These are phyloP conservation scores for Termitomyces sp. DNA, from an alignment of 768 basidiomycete genomes.

Conservation along the genomic window DNA sequence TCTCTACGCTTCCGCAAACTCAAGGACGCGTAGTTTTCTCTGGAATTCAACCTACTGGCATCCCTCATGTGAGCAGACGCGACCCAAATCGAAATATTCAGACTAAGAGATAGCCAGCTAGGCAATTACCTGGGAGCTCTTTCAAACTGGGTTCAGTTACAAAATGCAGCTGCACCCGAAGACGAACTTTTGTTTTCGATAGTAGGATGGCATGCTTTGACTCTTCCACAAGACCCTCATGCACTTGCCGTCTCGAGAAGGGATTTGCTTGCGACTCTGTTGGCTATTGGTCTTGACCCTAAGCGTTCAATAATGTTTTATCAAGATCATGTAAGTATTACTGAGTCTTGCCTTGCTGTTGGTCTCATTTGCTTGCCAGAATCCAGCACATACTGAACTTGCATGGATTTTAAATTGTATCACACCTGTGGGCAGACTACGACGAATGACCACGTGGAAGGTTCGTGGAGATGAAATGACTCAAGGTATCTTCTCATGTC, in stretches of 20 bases:
- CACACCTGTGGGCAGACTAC: conserved; percentile 75
- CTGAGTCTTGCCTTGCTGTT: background rate
- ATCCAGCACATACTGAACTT: conserved; percentile 78
- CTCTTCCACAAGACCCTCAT: conserved; percentile 80
- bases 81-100: conserved; percentile 1
- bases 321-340: conserved; percentile 74
- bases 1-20: background rate
- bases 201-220: conserved; percentile 93
- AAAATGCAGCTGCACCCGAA: conserved; percentile 49
- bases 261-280: conserved; percentile 76
- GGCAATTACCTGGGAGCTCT: conserved; percentile 94
- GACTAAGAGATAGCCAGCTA: conserved; percentile 45
- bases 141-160: conserved; percentile 82
- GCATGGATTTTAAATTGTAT: conserved; percentile 89
- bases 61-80: conserved; percentile 67
- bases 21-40: conserved; percentile 59
- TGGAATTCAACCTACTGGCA: conserved; percentile 91
- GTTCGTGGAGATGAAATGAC: conserved; percentile 29
- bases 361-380: conserved; percentile 36
- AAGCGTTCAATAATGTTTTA: conserved; percentile 71
- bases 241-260: conserved; percentile 54
- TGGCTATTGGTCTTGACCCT: conserved; percentile 85
- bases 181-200: conserved; percentile 79
- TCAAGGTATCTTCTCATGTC: conserved; percentile 1
- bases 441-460: conserved; percentile 98